These are phyloP conservation scores for Asterochloris sp. DNA, from an alignment of 139 green algal genomes.

Conservation along the genomic window DNA sequence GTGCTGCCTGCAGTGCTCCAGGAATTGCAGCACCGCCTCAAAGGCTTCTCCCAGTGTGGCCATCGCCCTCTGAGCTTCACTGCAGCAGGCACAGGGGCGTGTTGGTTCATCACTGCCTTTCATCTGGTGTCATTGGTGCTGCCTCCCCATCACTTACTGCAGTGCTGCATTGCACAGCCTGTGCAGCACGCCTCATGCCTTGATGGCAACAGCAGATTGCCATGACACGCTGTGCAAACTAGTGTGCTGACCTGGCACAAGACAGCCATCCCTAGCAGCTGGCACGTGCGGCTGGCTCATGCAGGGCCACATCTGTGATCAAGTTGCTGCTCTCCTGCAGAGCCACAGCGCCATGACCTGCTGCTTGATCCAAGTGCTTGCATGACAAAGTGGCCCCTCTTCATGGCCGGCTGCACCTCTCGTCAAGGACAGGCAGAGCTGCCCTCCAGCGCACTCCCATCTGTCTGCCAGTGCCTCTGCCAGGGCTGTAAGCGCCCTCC, in stretches of 20 bases:
- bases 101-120: neutral
- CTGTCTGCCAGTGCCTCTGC: neutral
- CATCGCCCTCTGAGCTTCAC: slow-evolving; percentile 27
- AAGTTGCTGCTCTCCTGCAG: too few species aligned
- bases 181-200: neutral
- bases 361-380: too few species aligned
- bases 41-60: slow-evolving; percentile 17
- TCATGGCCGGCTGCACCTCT: too few species aligned
- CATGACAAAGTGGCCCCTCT: too few species aligned
- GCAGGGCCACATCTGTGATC: too few species aligned
- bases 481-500: too few species aligned
- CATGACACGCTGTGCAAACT: neutral
- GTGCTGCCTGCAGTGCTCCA: slow-evolving; percentile 30
- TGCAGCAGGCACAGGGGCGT: slow-evolving; percentile 3
- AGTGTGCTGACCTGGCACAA: neutral
- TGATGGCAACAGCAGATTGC: neutral
- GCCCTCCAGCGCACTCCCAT: neutral
- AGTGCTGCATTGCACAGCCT: neutral
- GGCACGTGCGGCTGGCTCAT: too few species aligned
- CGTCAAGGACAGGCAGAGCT: too few species aligned
- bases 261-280: too few species aligned
- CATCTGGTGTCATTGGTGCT: neutral
- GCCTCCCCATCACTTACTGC: neutral
- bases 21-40: slow-evolving; percentile 53
- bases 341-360: too few species aligned